Base-by-base conservation (phyloP, 768 basidiomycete species). In the Ephemerocybe angulata region DNA sequence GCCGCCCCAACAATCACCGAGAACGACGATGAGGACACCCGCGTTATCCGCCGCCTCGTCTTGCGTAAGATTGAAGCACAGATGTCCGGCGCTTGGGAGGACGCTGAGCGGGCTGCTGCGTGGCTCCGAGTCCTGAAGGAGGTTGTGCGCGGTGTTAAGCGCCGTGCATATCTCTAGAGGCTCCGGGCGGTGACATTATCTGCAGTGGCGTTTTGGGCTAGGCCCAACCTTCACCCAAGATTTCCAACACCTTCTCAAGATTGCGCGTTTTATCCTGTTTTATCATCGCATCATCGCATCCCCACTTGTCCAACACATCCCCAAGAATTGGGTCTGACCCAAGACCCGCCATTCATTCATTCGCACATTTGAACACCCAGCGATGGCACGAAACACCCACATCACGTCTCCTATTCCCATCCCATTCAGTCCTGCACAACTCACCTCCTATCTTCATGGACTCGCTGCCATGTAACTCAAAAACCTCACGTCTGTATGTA, bases 71-170 rank as follows among this genome's bases (percentile, higher is more conserved):
- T 90, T 52, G 81, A 85, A 35, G 77, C 81, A 15, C 69, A 55
- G 70, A 79, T 43, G 59, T 80, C 50, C 15, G 81, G 80, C 5
- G 82, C 83, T 2, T 78, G 80, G 60, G 84, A 84, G 40, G 84
- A 88, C 62, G 72, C 88, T 40, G 85, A 88, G 56, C 80, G 77
- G 58, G 76, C 76, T 30, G 72, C 72, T 21, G 70, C 68, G 1
- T 88, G 87, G 86, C 67, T 88, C 19, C 74, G 77, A 44, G 80
- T 88, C 49, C 79, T 88, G 55, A 84, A 81, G 59, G 85, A 83
- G 48, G 83, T 82, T 27, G 74, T 86, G 15, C 75, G 78, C 38
- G 81, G 84, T 49, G 76, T 83, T 43, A 80, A 81, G 65, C 67
- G 78, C 56, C 66, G 76, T 50, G 75, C 78, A 50, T 78, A 78